A percentile compares a stretch with the other conserved stretches of the same genome.
Evolutionary conservation across 2,329 filamentous ascomycete species (phyloP).

Genomic region (Apiospora pterosperma): DNA sequence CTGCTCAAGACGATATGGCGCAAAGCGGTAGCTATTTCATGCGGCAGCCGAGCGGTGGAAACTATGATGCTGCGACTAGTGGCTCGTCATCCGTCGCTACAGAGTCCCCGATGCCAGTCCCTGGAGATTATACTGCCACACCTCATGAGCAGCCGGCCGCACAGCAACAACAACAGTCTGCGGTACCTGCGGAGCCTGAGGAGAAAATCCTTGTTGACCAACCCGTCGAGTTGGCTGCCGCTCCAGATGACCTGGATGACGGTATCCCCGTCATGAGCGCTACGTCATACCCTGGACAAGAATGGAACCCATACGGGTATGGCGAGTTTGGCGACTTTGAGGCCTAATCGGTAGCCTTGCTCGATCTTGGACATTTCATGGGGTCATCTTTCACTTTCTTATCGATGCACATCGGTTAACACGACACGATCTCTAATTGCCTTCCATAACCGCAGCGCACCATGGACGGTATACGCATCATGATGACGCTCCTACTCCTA

Average conservation of each 20-base stretch:
- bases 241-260: slow-evolving; percentile 31
- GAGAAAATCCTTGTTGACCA: slow-evolving; percentile 33
- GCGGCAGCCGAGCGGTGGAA: slow-evolving; percentile 9
- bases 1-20: neutral
- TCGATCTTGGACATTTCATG: no score
- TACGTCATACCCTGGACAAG: slow-evolving; percentile 54
- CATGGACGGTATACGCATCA: neutral
- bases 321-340: slow-evolving; percentile 29
- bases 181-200: slow-evolving; percentile 22
- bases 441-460: neutral
- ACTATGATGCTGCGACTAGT: neutral
- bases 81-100: neutral
- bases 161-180: neutral
- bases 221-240: slow-evolving; percentile 26
- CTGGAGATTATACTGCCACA: neutral
- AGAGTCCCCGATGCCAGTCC: neutral
- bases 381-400: neutral
- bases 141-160: neutral
- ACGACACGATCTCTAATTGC: neutral
- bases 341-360: neutral
- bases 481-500: neutral
- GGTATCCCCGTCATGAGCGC: slow-evolving; percentile 48
- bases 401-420: neutral
- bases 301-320: slow-evolving; percentile 45
- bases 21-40: slow-evolving; percentile 8